phyloP scores from a whole-genome alignment of 140 eudicot genomes.

The Stevia rebaudiana region DNA sequence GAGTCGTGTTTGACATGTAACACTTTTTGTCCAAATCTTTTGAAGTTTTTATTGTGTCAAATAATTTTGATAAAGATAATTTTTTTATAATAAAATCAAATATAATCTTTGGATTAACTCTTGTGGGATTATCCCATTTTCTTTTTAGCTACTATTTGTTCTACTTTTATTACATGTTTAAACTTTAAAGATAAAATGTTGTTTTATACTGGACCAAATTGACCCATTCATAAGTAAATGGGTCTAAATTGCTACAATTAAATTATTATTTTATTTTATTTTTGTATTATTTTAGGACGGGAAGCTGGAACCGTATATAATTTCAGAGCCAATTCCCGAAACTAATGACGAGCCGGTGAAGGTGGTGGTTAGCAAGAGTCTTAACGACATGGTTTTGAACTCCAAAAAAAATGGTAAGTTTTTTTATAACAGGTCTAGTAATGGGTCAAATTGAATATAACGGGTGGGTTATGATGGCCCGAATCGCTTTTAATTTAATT shows the following conservation, averaged over 20 bases:
- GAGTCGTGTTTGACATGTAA: background rate
- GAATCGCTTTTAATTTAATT: background rate
- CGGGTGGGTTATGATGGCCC: background rate
- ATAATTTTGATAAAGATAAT: too few relatives aligned
- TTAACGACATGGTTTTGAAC: conserved; percentile 55
- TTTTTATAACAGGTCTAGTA: too few relatives aligned
- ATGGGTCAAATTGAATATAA: background rate
- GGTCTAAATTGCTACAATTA: too few relatives aligned
- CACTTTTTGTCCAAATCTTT: background rate
- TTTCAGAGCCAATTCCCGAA: conserved; percentile 64
- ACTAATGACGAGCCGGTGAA: conserved; percentile 77
- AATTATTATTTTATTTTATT: too few relatives aligned
- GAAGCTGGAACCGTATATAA: conserved; percentile 40
- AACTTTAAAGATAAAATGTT: too few relatives aligned
- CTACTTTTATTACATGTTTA: background rate
- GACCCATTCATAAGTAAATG: too few relatives aligned
- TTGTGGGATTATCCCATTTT: background rate
- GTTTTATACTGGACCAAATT: too few relatives aligned
- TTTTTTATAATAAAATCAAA: too few relatives aligned
- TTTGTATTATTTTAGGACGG: conserved; percentile 43
- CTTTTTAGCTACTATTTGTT: too few relatives aligned
- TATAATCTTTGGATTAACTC: background rate
- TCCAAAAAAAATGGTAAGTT: conserved; percentile 62
- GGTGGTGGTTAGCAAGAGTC: conserved; percentile 71
- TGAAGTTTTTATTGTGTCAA: background rate